A percentile compares a stretch with the other conserved stretches of the same genome.
Conservation (phyloP, 352 stramenopile species). For the Phytophthora pluvialis region DNA sequence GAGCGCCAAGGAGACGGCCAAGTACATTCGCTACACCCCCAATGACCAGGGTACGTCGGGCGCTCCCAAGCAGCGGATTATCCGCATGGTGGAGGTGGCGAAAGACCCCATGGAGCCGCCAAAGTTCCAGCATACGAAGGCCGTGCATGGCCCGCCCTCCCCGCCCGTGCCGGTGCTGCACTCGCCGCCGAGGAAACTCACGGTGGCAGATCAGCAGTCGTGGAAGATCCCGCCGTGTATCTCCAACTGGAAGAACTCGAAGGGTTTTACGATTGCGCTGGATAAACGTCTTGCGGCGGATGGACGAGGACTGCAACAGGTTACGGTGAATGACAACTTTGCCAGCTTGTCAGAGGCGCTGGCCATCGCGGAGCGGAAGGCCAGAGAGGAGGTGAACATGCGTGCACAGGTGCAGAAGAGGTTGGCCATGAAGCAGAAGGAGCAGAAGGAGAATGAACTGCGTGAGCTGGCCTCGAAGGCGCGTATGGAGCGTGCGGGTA, state of each 20-base stretch:
- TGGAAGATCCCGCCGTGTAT: conserved; percentile 99
- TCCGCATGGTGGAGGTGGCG: conserved; percentile 98
- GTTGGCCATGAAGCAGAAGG: conserved; percentile 92
- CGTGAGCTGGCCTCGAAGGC: conserved; percentile 94
- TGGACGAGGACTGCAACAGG: conserved; percentile 95
- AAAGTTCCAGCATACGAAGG: conserved; percentile 99
- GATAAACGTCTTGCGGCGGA: conserved; percentile 99
- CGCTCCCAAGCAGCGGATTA: conserved; percentile 93
- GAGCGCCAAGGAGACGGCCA: conserved; percentile 81
- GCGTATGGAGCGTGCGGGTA: conserved; percentile 91
- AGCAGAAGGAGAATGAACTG: conserved; percentile 96
- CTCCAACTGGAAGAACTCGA: conserved; percentile 99
- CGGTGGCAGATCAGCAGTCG: conserved; percentile 93
- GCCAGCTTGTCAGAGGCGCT: conserved; percentile 96
- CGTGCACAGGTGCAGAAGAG: conserved; percentile 91
- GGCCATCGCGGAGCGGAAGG: conserved; percentile 98
- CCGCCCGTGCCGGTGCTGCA: conserved; percentile 93
- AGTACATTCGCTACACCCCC: conserved; percentile 88
- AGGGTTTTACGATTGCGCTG: conserved; percentile 98
- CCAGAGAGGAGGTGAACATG: conserved; percentile 97
- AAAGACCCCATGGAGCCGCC: conserved; percentile 99
- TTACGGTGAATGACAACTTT: conserved; percentile 99
- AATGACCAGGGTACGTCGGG: conserved; percentile 75
- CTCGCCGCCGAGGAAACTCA: conserved; percentile 93
- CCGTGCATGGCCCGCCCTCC: conserved; percentile 89